phyloP scores from a whole-genome alignment of 2,329 filamentous ascomycete species.

The Penicillium sclerotigenum region DNA sequence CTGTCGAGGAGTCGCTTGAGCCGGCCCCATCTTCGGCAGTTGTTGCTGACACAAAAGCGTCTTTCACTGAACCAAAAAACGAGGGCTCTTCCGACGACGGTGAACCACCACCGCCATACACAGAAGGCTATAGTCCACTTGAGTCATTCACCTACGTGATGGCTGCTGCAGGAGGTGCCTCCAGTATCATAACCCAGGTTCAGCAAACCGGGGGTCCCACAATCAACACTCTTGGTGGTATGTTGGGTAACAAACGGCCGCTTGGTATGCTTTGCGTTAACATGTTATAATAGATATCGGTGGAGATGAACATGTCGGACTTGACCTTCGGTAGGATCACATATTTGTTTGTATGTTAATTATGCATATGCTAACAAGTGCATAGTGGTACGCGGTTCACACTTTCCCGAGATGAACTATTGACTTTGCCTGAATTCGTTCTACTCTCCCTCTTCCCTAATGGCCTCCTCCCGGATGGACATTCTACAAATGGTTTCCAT shows the following conservation, averaged over 20 bases:
- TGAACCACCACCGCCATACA: slow-evolving; percentile 94
- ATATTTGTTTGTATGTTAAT: neutral
- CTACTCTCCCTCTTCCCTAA: slow-evolving; percentile 97
- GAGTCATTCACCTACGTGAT: slow-evolving; percentile 93
- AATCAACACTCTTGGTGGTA: slow-evolving; percentile 84
- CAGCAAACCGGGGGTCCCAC: slow-evolving; percentile 84
- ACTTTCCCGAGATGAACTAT: slow-evolving; percentile 86
- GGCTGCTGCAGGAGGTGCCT: slow-evolving; percentile 92
- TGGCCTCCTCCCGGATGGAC: slow-evolving; percentile 93
- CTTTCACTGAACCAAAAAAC: slow-evolving; percentile 77
- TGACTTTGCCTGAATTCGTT: slow-evolving; percentile 96
- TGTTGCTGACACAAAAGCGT: slow-evolving; percentile 76
- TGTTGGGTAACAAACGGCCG: neutral
- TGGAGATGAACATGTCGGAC: slow-evolving; percentile 88
- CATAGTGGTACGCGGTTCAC: slow-evolving; percentile 86
- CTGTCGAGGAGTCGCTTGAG: slow-evolving; percentile 49
- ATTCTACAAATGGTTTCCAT: slow-evolving; percentile 79
- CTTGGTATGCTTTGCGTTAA: neutral
- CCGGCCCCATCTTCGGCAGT: slow-evolving; percentile 47
- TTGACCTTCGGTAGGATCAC: slow-evolving; percentile 77
- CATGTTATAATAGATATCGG: slow-evolving; percentile 60
- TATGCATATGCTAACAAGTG: neutral
- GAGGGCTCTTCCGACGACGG: slow-evolving; percentile 70
- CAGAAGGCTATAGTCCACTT: slow-evolving; percentile 87
- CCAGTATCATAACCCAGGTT: slow-evolving; percentile 99